phyloP scores from a whole-genome alignment of 164 flowering plant species.

The Chimonanthus salicifolius region DNA sequence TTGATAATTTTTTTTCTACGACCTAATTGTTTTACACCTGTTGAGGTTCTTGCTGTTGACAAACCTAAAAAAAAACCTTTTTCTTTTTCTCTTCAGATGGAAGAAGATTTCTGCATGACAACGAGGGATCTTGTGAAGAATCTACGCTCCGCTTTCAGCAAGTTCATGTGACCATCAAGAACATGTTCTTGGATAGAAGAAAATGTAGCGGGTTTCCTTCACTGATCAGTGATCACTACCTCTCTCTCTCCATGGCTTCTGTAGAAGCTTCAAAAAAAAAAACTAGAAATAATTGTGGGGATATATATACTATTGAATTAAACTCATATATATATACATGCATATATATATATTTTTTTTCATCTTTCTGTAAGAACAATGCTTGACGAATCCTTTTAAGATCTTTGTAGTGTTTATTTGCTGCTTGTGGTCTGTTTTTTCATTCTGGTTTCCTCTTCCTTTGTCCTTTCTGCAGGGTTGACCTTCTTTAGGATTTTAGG shows the following conservation, averaged over 20 bases:
- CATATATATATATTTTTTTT: too few species aligned
- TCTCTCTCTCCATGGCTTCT: constrained; percentile 5
- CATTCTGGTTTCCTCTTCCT: constrained; percentile 10
- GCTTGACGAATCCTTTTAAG: constrained; percentile 6
- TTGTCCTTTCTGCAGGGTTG: constrained; percentile 23
- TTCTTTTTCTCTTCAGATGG: constrained; percentile 46
- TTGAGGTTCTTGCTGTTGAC: not conserved
- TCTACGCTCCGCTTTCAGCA: constrained; percentile 21
- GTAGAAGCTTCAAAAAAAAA: constrained; percentile 12
- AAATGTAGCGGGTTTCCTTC: not conserved
- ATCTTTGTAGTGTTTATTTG: not conserved
- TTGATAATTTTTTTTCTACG: not conserved
- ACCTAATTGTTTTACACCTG: not conserved
- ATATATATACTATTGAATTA: not conserved
- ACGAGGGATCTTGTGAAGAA: constrained; percentile 53
- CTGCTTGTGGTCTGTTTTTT: constrained; percentile 11
- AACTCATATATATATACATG: not conserved
- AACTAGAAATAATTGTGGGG: constrained; percentile 6
- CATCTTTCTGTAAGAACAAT: constrained; percentile 8
- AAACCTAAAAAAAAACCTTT: not conserved
- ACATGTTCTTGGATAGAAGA: not conserved
- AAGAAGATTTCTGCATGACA: constrained; percentile 39
- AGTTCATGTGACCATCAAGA: constrained; percentile 14
- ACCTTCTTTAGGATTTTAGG: constrained; percentile 18
- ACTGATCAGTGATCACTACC: not conserved